These are phyloP conservation scores for Pistacia vera DNA, from an alignment of 345 rosid species.

Conservation along the genomic window DNA sequence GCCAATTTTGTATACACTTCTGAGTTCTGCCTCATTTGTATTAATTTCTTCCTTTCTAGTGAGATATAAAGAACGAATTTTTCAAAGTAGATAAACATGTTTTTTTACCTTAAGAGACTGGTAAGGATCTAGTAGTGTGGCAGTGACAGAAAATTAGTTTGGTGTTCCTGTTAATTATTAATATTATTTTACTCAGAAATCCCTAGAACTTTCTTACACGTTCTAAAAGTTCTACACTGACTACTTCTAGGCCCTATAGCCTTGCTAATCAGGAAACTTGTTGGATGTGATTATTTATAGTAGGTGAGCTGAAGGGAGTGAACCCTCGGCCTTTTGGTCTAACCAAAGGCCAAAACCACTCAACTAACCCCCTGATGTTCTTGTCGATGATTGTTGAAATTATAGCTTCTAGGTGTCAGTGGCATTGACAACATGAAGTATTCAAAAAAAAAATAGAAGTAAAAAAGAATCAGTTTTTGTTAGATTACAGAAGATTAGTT, in stretches of 20 bases:
- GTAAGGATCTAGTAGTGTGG: background rate
- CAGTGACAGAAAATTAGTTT: background rate
- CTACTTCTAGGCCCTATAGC: too few relatives aligned
- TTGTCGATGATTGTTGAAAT: background rate
- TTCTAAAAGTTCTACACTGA: too few relatives aligned
- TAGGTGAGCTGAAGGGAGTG: too few relatives aligned
- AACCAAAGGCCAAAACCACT: too few relatives aligned
- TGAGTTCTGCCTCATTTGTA: too few relatives aligned
- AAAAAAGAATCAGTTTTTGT: background rate
- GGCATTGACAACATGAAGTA: background rate
- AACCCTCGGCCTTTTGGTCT: too few relatives aligned
- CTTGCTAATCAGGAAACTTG: too few relatives aligned
- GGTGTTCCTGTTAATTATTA: background rate
- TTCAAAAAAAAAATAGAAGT: background rate
- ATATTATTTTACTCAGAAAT: too few relatives aligned
- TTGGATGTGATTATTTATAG: too few relatives aligned
- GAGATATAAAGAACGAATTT: background rate
- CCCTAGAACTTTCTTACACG: too few relatives aligned
- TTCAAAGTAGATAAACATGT: background rate
- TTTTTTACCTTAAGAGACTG: too few relatives aligned
- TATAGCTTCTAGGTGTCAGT: background rate
- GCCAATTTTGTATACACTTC: too few relatives aligned
- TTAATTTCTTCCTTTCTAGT: background rate
- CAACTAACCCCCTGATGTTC: background rate
- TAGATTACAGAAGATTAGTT: background rate